Evolutionary conservation across 1,284 basidiomycete species (phyloP).

Genomic region (Moniliella sp.): DNA sequence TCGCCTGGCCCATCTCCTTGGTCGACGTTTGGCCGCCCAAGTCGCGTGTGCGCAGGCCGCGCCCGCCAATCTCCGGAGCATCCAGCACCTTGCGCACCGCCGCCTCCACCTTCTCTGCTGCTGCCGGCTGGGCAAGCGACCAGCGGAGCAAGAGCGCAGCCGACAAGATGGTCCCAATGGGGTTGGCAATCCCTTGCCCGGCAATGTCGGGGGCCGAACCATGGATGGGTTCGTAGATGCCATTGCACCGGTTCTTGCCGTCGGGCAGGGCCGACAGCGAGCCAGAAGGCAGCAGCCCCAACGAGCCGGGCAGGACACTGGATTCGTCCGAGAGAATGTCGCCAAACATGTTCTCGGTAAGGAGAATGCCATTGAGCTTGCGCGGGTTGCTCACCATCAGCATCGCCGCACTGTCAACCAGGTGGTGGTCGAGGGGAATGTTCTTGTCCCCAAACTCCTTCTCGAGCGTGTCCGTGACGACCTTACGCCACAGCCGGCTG

Average conservation of each 20-base stretch:
- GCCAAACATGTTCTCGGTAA: conserved; percentile 28
- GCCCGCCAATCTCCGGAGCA: conserved; percentile 48
- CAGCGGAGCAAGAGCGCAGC: conserved; percentile 85
- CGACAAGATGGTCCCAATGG: conserved; percentile 90
- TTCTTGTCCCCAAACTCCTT: conserved; percentile 16
- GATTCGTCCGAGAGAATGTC: conserved; percentile 76
- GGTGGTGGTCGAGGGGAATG: conserved; percentile 41
- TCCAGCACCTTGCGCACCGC: conserved; percentile 79
- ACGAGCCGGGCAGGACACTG: conserved; percentile 88
- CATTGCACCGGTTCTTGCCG: conserved; percentile 45
- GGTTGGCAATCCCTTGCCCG: conserved; percentile 81
- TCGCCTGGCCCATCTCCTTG: conserved; percentile 58
- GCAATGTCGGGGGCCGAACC: conserved; percentile 68
- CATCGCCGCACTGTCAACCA: conserved; percentile 94
- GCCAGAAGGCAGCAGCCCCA: conserved; percentile 84
- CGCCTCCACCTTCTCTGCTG: conserved; percentile 58
- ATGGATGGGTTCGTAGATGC: conserved; percentile 79
- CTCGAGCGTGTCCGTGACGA: conserved; percentile 28
- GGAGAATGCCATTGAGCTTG: conserved; percentile 70
- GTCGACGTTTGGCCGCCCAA: conserved; percentile 60
- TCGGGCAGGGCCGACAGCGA: conserved; percentile 77
- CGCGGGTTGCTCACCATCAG: conserved; percentile 71
- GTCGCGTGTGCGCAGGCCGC: conserved; percentile 64
- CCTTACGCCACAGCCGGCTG: conserved; percentile 73
- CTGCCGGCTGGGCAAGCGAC: conserved; percentile 57